Percentiles rank a stretch among this genome's conserved stretches.
Evolutionary conservation across 2,329 filamentous ascomycete species (phyloP).

Genomic region (Sordariomycetes sp.): DNA sequence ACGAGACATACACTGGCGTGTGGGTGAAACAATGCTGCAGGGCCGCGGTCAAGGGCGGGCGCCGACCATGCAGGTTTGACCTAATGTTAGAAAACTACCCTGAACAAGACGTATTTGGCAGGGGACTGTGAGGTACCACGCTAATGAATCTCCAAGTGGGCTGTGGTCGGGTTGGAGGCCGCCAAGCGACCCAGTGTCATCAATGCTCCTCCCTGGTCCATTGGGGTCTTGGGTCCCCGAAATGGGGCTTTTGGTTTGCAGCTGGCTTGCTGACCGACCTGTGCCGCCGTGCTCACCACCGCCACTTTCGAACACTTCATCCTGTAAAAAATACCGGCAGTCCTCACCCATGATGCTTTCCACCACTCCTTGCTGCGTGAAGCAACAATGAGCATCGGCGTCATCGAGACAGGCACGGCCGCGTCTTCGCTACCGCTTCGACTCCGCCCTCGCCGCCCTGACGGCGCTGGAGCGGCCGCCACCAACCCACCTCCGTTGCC

Average conservation of each 20-base stretch:
- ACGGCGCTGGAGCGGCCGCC: neutral
- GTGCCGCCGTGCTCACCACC: neutral
- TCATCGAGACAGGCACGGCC: neutral
- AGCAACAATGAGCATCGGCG: neutral
- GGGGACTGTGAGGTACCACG: neutral
- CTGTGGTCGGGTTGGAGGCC: neutral
- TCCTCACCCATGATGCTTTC: neutral
- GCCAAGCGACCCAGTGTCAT: neutral
- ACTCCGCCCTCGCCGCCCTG: neutral
- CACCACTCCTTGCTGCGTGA: neutral
- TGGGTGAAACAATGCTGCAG: neutral
- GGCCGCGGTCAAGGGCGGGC: neutral
- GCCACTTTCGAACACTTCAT: neutral
- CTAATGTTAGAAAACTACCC: neutral
- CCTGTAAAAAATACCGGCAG: neutral
- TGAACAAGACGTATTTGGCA: neutral
- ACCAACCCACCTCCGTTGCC: neutral
- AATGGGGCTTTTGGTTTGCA: neutral
- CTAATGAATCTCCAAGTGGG: neutral
- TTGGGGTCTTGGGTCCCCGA: neutral
- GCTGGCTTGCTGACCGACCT: neutral
- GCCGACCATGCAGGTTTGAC: neutral
- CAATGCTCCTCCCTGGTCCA: neutral
- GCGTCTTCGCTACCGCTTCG: neutral
- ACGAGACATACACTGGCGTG: neutral